Conservation (phyloP, 805 yeast species). For the Vanderwaltozyma yarrowii region DNA sequence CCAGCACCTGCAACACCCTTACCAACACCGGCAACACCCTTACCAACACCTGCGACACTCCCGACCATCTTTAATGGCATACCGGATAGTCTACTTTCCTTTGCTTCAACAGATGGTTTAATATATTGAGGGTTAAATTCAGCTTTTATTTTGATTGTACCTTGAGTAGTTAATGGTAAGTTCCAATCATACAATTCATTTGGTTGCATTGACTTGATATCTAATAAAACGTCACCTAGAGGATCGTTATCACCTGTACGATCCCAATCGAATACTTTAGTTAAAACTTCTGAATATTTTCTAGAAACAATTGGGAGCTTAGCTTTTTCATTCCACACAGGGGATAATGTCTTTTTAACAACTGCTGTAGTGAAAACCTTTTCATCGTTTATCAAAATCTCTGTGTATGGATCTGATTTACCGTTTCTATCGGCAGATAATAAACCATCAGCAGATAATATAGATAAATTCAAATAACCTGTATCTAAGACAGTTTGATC, state of each 20-base stretch:
- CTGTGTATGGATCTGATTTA: constrained; percentile 62
- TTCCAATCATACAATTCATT: constrained; percentile 36
- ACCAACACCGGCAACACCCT: constrained; percentile 34
- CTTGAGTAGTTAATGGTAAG: constrained; percentile 53
- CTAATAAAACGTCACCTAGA: constrained; percentile 44
- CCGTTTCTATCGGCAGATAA: constrained; percentile 61
- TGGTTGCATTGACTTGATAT: constrained; percentile 41
- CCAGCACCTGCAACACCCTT: constrained; percentile 31
- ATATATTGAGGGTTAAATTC: constrained; percentile 55
- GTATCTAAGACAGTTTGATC: constrained; percentile 60
- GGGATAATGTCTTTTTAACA: constrained; percentile 57
- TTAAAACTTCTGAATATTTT: constrained; percentile 37
- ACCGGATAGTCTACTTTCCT: constrained; percentile 26
- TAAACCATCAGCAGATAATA: constrained; percentile 46
- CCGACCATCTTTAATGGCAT: constrained; percentile 40
- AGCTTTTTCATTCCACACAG: constrained; percentile 65
- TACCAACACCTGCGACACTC: constrained; percentile 30
- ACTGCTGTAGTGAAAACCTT: constrained; percentile 48
- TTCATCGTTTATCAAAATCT: constrained; percentile 43
- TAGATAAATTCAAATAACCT: constrained; percentile 47
- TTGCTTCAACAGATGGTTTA: constrained; percentile 40
- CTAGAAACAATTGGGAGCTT: constrained; percentile 55
- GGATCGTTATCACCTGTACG: constrained; percentile 58
- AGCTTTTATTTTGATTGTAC: constrained; percentile 43
- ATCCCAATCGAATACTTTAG: constrained; percentile 68